Conservation (phyloP, 192 early-diverging fungal species). For the Umbelopsis sp. region DNA sequence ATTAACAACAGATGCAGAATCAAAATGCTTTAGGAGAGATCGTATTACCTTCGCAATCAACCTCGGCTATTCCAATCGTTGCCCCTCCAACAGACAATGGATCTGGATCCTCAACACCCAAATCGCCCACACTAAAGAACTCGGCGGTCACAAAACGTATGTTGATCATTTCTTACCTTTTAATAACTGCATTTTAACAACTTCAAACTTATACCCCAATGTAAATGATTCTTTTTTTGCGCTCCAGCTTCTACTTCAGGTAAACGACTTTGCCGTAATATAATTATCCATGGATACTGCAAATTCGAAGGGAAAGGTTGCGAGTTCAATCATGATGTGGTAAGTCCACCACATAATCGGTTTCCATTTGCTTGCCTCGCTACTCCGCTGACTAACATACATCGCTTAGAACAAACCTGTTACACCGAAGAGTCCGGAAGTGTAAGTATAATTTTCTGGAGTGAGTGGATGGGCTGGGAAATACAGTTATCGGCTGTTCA, state of each 20-base stretch:
- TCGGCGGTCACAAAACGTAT: neutral
- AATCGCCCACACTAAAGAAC: slow-evolving; percentile 14
- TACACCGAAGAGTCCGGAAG: slow-evolving; percentile 23
- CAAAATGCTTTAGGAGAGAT: slow-evolving; percentile 30
- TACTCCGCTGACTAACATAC: neutral
- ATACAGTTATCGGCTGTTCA: neutral
- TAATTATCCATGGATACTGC: slow-evolving; percentile 84
- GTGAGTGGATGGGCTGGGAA: neutral
- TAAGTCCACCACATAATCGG: slow-evolving; percentile 37
- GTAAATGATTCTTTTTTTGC: neutral
- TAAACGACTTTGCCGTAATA: slow-evolving; percentile 68
- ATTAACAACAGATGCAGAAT: slow-evolving; percentile 3
- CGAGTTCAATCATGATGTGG: slow-evolving; percentile 79
- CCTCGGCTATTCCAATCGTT: slow-evolving; percentile 37
- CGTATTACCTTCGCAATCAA: slow-evolving; percentile 25
- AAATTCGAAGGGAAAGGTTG: slow-evolving; percentile 83
- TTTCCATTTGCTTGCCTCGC: neutral
- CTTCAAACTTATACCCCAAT: neutral
- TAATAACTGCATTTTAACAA: neutral
- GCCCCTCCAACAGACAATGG: slow-evolving; percentile 11
- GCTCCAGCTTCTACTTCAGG: neutral
- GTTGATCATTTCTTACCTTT: neutral
- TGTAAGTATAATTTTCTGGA: slow-evolving; percentile 23
- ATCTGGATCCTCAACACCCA: neutral
- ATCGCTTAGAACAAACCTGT: slow-evolving; percentile 18